Evolutionary conservation across 164 flowering plant genomes (phyloP), one percentile per base, ranked within the genome.

Genomic region (Nymphaea colorata): DNA sequence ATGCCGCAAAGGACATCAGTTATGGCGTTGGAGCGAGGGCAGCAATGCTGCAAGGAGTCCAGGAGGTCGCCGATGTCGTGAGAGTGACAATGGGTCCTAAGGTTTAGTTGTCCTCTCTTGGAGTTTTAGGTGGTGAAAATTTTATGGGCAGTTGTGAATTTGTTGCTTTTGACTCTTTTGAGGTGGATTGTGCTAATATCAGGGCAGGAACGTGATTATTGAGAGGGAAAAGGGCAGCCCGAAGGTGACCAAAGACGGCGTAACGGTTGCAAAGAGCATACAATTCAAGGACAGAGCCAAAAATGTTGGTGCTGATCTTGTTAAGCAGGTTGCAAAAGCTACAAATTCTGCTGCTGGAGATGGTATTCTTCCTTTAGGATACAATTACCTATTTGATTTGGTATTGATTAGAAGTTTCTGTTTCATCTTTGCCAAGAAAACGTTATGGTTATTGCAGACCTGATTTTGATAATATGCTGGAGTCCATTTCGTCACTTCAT

Each of bases 51-150:
- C 84, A 81, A 66, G 97, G 97, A 70, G 97, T 91, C n/a, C 72
- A 80, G 63, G 93, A 91, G 81, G 83, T 91, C 57, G 94, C 97
- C 2, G 86, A 87, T 44, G 97, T 87, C 43, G 97, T 91, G 2
- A 91, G 83, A 78, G 90, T 91, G 59, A 91, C 97, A 3, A 91
- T 91, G 97, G 94, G 97, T 45, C 97, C 97, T 5, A 83, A 86
- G 92, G 96, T 90, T 61, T 36, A 6, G 7, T 61, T 61, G 2
- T n/a, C n/a, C 63, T 77, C 47, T n/a, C 63, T 61, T 36, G 36
- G 15, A 6, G 55, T 12, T 47, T 47, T 47, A 2, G 55, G 12
- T 47, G 7, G 2, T 47, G 55, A 47, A 12, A 47, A 47, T 47
- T 47, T 47, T 47, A 12, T 47, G 55, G 12, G 7, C 12, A 47